phyloP scores from a whole-genome alignment of 2,329 filamentous ascomycete genomes.

The Zopfia rhizophila region DNA sequence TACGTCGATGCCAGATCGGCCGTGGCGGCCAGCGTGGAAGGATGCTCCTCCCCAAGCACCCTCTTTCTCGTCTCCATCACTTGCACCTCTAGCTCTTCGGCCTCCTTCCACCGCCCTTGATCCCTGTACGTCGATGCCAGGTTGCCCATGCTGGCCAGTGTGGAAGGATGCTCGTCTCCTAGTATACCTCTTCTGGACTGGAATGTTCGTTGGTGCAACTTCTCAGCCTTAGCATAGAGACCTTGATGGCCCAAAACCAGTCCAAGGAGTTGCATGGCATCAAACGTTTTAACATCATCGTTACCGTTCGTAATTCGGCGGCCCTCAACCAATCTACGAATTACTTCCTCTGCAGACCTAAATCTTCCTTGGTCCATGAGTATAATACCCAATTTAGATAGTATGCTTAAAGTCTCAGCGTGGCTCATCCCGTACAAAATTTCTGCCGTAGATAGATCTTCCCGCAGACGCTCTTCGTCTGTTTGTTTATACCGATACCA shows the following conservation, averaged over 20 bases:
- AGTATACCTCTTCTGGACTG: no score
- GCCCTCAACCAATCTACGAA: constrained; percentile 24
- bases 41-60: no score
- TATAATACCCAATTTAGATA: constrained; percentile 18
- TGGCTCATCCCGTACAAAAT: constrained; percentile 3
- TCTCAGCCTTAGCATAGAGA: constrained; percentile 22
- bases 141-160: no score
- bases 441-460: constrained; percentile 22
- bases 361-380: constrained; percentile 29
- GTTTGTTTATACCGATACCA: constrained; percentile 19
- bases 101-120: no score
- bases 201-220: constrained; percentile 11
- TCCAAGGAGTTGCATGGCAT: constrained; percentile 23
- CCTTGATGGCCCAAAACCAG: constrained; percentile 20
- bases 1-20: no score
- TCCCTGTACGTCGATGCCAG: no score
- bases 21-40: no score
- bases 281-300: constrained; percentile 11
- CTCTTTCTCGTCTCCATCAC: no score
- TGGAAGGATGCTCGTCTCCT: no score
- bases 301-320: constrained; percentile 11
- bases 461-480: constrained; percentile 23
- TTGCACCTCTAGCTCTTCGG: no score
- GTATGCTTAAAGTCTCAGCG: constrained; percentile 11
- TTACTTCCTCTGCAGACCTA: constrained; percentile 24